Evolutionary conservation across 2,329 filamentous ascomycete genomes (phyloP), one percentile per base, ranked within the genome.

Genomic region (Huntiella moniliformis): DNA sequence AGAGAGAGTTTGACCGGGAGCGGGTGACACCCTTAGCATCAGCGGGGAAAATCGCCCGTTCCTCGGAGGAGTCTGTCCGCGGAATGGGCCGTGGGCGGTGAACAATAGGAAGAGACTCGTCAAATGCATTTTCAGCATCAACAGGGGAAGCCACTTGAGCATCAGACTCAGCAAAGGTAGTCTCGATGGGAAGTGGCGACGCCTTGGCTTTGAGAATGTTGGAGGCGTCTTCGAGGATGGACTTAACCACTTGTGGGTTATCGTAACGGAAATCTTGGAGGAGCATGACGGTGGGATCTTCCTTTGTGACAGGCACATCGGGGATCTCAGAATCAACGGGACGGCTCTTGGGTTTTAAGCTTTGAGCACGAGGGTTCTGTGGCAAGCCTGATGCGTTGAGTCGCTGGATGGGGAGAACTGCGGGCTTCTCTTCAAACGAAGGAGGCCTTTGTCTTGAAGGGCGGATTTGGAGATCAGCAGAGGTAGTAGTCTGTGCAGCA

Each of bases 61-160:
- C 66, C 7, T 65, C 57, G 18, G 62, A 61, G 11, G 40, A 42
- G 2, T 57, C 56, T 33, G 65, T 67, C 44, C 72, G 63, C 4
- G 71, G 69, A 45, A 76, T 70, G 2, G 72, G 72, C 31, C 72
- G 63, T 2, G 71, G 71, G 4, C 72, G 65, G 54, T 76, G 60
- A 4, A 76, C 61, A 15, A 76, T 59, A 0, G 68, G 56, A 53
- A 18, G 38, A 4, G 38, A 31, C 8, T 35, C 16, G 17, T 42
- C 34, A 17, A 18, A n/a, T 1, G 42, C 10, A 28, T 50, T 12
- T 13, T 34, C 15, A 3, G 47, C 31, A 12, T 40, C 39, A 38
- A 37, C 16, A n/a, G 35, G 35, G 38, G 32, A 32, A n/a, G 16
- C 39, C 8, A 31, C 28, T 11, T 36, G 34, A 16, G 33, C 46